Conservation (phyloP, 306 rosid genomes). For the Malus orientalis region DNA sequence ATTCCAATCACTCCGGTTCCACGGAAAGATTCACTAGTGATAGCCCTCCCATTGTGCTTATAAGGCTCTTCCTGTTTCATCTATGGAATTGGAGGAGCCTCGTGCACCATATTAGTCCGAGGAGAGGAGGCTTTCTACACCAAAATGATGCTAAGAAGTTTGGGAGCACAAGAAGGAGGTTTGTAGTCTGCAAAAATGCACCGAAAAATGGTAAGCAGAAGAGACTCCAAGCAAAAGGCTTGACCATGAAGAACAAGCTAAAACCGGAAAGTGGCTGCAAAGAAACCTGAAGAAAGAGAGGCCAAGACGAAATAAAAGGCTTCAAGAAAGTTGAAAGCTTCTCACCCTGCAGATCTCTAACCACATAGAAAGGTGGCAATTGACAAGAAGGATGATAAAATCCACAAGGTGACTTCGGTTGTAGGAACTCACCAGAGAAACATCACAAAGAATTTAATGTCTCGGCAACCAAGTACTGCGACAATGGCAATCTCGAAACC, state of each 20-base stretch:
- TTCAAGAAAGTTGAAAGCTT: slow-evolving; percentile 34
- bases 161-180: slow-evolving; percentile 26
- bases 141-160: slow-evolving; percentile 20
- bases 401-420: slow-evolving; percentile 23
- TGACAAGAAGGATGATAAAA: slow-evolving; percentile 27
- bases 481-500: slow-evolving; percentile 23
- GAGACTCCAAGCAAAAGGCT: too few relatives aligned
- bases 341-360: slow-evolving; percentile 23
- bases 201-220: slow-evolving; percentile 6
- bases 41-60: slow-evolving; percentile 60
- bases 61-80: slow-evolving; percentile 44
- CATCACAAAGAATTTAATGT: slow-evolving; percentile 21
- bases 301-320: slow-evolving; percentile 36
- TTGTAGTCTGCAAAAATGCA: slow-evolving; percentile 24
- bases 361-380: slow-evolving; percentile 31
- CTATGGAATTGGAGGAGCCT: slow-evolving; percentile 9
- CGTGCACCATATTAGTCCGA: slow-evolving; percentile 12
- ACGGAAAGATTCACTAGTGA: slow-evolving; percentile 13
- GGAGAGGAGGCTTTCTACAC: slow-evolving; percentile 31
- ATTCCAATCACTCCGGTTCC: slow-evolving; percentile 12
- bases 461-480: slow-evolving; percentile 19
- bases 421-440: slow-evolving; percentile 34
- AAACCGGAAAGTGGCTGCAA: too few relatives aligned
- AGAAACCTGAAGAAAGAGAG: slow-evolving; percentile 24
- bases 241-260: slow-evolving; percentile 20